Evolutionary conservation across 169 alveolate genomes (phyloP).

Genomic region (Cyclospora cayetanensis): DNA sequence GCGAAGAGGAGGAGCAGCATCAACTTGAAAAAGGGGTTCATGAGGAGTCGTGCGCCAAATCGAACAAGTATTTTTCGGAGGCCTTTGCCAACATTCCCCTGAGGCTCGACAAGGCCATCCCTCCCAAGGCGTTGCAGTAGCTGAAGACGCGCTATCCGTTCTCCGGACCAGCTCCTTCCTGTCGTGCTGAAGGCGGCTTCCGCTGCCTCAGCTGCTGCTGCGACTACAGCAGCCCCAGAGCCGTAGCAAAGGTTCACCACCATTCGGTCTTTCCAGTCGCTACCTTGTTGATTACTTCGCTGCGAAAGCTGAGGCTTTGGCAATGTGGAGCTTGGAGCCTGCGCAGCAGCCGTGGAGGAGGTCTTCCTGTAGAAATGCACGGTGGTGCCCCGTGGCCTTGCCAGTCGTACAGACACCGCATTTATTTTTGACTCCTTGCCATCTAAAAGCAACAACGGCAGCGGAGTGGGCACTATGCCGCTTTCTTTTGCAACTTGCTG

Average conservation of each 20-base stretch:
- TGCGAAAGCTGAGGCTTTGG: conserved; percentile 43
- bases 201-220: conserved; percentile 60
- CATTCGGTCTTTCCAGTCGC: conserved; percentile 53
- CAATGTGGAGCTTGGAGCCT: not conserved
- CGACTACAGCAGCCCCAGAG: conserved; percentile 53
- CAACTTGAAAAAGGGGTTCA: conserved; percentile 56
- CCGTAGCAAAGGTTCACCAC: conserved; percentile 58
- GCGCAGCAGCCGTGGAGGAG: conserved; percentile 1
- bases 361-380: conserved; percentile 48
- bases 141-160: conserved; percentile 55
- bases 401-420: conserved; percentile 8
- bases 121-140: conserved; percentile 44
- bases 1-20: conserved; percentile 61
- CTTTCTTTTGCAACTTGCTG: not conserved
- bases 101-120: conserved; percentile 70
- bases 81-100: conserved; percentile 67
- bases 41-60: conserved; percentile 56
- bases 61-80: conserved; percentile 61
- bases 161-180: conserved; percentile 62
- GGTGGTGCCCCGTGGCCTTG: conserved; percentile 40
- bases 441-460: not conserved
- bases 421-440: not conserved
- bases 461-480: conserved; percentile 17
- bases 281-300: conserved; percentile 9
- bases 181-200: conserved; percentile 46